Percentiles rank a stretch among this genome's conserved stretches.
Evolutionary conservation across 2,329 filamentous ascomycete species (phyloP).

Genomic region (Penicillium oxalicum): DNA sequence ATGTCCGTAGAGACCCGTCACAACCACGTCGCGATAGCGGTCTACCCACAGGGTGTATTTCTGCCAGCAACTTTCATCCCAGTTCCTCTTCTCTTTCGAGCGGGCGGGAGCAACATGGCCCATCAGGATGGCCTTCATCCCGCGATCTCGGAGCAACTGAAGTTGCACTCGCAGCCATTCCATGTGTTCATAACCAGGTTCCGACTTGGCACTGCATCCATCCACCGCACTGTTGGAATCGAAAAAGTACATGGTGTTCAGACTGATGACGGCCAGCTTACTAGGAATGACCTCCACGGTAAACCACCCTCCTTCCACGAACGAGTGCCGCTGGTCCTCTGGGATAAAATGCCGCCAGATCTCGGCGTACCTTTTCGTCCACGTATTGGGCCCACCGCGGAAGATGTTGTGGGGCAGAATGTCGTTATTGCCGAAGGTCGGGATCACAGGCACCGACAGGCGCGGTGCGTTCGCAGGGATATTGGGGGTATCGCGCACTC

Average conservation of each 20-base stretch:
- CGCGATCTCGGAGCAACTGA: constrained; percentile 69
- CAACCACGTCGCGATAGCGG: constrained; percentile 85
- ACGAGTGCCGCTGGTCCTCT: constrained; percentile 83
- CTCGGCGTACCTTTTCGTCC: constrained; percentile 69
- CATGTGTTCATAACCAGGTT: constrained; percentile 90
- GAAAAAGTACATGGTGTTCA: constrained; percentile 97
- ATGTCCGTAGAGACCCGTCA: constrained; percentile 76
- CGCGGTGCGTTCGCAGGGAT: constrained; percentile 47
- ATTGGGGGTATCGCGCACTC: constrained; percentile 37
- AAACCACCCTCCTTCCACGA: constrained; percentile 91
- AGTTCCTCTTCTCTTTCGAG: constrained; percentile 75
- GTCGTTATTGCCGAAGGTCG: constrained; percentile 94
- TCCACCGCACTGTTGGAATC: constrained; percentile 89
- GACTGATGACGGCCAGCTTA: constrained; percentile 79
- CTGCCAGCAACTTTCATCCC: constrained; percentile 98
- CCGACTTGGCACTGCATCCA: constrained; percentile 69
- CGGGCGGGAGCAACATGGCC: constrained; percentile 91
- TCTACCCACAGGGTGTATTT: constrained; percentile 88
- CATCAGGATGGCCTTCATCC: constrained; percentile 90
- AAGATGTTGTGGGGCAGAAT: constrained; percentile 96
- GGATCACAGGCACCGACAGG: constrained; percentile 72
- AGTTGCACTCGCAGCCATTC: constrained; percentile 93
- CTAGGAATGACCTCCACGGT: constrained; percentile 84
- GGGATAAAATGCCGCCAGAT: constrained; percentile 87
- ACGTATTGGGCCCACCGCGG: constrained; percentile 74